A percentile compares a stretch with the other conserved stretches of the same genome.
Conservation (phyloP, 805 yeast species). For the Schwanniomyces sp. region DNA sequence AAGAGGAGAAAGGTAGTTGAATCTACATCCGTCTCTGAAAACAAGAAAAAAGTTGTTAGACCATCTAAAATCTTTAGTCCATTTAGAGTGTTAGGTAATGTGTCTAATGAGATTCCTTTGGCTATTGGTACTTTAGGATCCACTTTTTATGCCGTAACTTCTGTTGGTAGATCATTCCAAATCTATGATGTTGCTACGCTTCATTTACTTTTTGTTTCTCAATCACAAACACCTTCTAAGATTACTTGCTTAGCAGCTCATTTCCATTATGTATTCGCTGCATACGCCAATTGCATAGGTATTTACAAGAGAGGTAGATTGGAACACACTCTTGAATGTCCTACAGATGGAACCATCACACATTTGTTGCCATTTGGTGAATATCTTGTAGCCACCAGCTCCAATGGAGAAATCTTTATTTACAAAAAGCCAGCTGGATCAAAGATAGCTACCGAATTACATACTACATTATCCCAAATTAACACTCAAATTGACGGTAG, state of each 20-base stretch:
- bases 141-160: slow-evolving; percentile 82
- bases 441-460: slow-evolving; percentile 59
- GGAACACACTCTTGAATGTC: slow-evolving; percentile 41
- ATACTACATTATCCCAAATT: slow-evolving; percentile 58
- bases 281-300: slow-evolving; percentile 69
- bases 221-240: slow-evolving; percentile 65
- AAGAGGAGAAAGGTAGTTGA: slow-evolving; percentile 32
- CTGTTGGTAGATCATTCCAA: slow-evolving; percentile 88
- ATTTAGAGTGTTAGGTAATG: slow-evolving; percentile 82
- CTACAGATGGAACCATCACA: slow-evolving; percentile 38
- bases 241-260: slow-evolving; percentile 77
- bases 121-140: slow-evolving; percentile 87
- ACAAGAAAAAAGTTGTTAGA: slow-evolving; percentile 2
- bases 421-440: slow-evolving; percentile 49
- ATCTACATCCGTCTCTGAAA: not conserved
- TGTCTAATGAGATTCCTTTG: slow-evolving; percentile 83
- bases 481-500: slow-evolving; percentile 64
- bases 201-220: slow-evolving; percentile 83
- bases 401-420: slow-evolving; percentile 46
- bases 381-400: slow-evolving; percentile 57
- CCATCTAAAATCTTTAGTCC: slow-evolving; percentile 69
- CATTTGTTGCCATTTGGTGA: slow-evolving; percentile 74
- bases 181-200: slow-evolving; percentile 89
- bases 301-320: slow-evolving; percentile 80
- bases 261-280: slow-evolving; percentile 80